Conservation (phyloP, 2,329 filamentous ascomycete species). For the Fusarium scirpi region DNA sequence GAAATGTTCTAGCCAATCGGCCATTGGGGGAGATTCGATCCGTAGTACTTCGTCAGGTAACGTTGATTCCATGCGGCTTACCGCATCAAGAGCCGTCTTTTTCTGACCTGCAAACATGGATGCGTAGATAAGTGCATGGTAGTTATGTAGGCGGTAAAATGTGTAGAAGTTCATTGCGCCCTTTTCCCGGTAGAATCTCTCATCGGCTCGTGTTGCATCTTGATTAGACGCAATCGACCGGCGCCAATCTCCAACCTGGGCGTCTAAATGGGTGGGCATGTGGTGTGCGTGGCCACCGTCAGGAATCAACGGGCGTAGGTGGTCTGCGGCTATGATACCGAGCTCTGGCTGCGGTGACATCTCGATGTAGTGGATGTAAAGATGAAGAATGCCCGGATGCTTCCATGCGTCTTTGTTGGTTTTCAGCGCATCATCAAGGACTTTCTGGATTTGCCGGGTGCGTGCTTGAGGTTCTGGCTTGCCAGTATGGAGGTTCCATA, state of each 20-base stretch:
- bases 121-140: constrained; percentile 80
- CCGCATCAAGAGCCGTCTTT: constrained; percentile 68
- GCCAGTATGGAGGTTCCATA: constrained; percentile 56
- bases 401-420: constrained; percentile 55
- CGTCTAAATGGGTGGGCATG: constrained; percentile 82
- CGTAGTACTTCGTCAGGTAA: constrained; percentile 73
- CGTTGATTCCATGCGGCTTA: constrained; percentile 67
- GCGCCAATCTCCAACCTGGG: constrained; percentile 75
- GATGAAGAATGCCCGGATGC: constrained; percentile 80
- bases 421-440: constrained; percentile 46
- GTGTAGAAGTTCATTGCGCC: constrained; percentile 78
- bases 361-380: constrained; percentile 83
- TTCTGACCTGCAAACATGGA: constrained; percentile 81
- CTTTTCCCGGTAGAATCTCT: constrained; percentile 68
- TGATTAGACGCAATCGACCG: constrained; percentile 74
- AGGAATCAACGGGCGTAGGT: constrained; percentile 72
- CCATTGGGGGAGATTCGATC: constrained; percentile 76
- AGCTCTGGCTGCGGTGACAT: constrained; percentile 76
- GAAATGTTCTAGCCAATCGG: constrained; percentile 82
- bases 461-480: constrained; percentile 45
- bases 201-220: constrained; percentile 74
- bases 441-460: constrained; percentile 47
- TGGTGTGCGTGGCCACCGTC: constrained; percentile 75
- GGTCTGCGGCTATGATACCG: constrained; percentile 67
- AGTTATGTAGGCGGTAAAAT: constrained; percentile 79